Base-by-base conservation (phyloP, 208 protist species). In the Jaenimonas drosophilae region DNA sequence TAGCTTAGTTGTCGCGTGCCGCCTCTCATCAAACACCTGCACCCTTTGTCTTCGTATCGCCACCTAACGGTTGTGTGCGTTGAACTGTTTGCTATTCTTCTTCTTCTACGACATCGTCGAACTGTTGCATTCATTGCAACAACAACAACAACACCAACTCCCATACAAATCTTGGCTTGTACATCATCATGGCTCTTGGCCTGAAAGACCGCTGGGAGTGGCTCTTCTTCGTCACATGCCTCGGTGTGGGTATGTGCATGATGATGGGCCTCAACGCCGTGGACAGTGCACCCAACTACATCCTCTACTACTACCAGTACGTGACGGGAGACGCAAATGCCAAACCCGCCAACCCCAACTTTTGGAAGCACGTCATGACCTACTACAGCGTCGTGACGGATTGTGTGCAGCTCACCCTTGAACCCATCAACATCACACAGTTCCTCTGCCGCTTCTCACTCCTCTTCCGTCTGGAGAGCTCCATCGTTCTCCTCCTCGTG, bases 181-280 rank as follows among this genome's bases (percentile, higher is more conserved):
- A n/a, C n/a, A n/a, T n/a, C n/a, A n/a, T n/a, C n/a, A n/a, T n/a
- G n/a, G n/a, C n/a, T n/a, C n/a, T n/a, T n/a, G n/a, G n/a, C n/a
- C n/a, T n/a, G n/a, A n/a, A n/a, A n/a, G n/a, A n/a, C n/a, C n/a
- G n/a, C n/a, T n/a, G n/a, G 26, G 68, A 76, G 52, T 44, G 64
- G 33, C 41, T 62, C 43, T 37, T 70, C 27, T 95, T 76, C 46
- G 30, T 74, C 6, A 85, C 83, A 12, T 54, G 70, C 24, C 25
- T 89, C 19, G n/a, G 85, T 16, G 33, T 78, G 29, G 88, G 88
- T 23, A 64, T 85, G 14, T 67, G 64, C 37, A 70, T 85, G 40
- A 59, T 95, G 19, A 83, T 90, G 48, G 68, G 68, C 4, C 61
- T 84, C 41, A 93, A 86, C 56, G 64, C 73, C 2, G 70, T 89